A percentile compares a stretch with the other conserved stretches of the same genome.
Evolutionary conservation across 2,329 filamentous ascomycete species (phyloP).

Genomic region (Aureobasidium uvarum): DNA sequence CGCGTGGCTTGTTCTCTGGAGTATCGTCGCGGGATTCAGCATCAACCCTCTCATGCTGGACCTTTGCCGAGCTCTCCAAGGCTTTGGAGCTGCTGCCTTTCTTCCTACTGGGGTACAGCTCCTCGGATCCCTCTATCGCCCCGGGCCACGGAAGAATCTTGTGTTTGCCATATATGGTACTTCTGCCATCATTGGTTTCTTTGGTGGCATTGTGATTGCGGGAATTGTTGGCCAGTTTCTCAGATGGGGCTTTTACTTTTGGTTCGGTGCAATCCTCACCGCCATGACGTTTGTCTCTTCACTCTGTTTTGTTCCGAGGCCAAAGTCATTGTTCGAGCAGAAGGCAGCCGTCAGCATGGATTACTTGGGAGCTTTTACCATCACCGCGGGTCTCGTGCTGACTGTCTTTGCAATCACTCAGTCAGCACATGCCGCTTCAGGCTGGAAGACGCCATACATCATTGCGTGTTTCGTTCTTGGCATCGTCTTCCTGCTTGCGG

Average conservation of each 20-base stretch:
- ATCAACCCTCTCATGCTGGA: slow-evolving; percentile 39
- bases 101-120: slow-evolving; percentile 38
- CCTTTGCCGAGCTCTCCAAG: slow-evolving; percentile 39
- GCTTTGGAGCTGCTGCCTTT: slow-evolving; percentile 39
- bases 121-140: slow-evolving; percentile 38
- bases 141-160: slow-evolving; percentile 40
- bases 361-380: slow-evolving; percentile 61
- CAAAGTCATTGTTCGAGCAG: not conserved
- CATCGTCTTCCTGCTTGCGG: slow-evolving; percentile 54
- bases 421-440: slow-evolving; percentile 63
- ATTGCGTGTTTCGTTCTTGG: slow-evolving; percentile 64
- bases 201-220: slow-evolving; percentile 63
- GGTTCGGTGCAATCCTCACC: slow-evolving; percentile 57
- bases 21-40: slow-evolving; percentile 37
- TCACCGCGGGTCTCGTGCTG: slow-evolving; percentile 64
- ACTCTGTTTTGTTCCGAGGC: not conserved
- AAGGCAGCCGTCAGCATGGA: too few relatives aligned
- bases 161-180: slow-evolving; percentile 49
- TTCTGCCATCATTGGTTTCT: slow-evolving; percentile 56
- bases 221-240: slow-evolving; percentile 57
- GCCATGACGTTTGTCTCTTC: slow-evolving; percentile 45
- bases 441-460: slow-evolving; percentile 72
- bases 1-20: slow-evolving; percentile 43
- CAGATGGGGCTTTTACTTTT: slow-evolving; percentile 67
- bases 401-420: slow-evolving; percentile 74